Conservation (phyloP, 805 yeast species). For the Kluyveromyces nonfermentans region DNA sequence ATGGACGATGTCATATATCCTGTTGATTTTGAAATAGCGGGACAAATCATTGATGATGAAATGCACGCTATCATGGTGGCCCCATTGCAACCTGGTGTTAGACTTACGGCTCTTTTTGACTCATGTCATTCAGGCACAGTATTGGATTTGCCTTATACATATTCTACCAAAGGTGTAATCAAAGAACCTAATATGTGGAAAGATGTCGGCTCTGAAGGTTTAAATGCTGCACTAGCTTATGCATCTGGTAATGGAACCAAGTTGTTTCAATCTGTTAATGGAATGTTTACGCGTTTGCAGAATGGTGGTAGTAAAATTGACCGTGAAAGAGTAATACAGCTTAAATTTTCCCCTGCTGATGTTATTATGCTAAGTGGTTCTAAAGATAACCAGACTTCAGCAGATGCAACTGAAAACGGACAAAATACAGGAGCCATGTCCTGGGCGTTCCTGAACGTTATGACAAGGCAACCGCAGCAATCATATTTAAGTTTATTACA, state of each 20-base stretch:
- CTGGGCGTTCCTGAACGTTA: conserved; percentile 61
- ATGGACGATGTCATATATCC: conserved; percentile 67
- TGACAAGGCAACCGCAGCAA: conserved; percentile 53
- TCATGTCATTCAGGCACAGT: conserved; percentile 84
- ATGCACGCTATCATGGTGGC: conserved; percentile 64
- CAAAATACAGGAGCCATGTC: conserved; percentile 78
- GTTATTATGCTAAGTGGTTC: conserved; percentile 72
- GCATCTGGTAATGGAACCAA: conserved; percentile 44
- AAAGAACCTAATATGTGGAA: conserved; percentile 74
- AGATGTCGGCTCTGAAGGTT: conserved; percentile 61
- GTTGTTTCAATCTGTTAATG: conserved; percentile 36
- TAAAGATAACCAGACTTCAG: conserved; percentile 74
- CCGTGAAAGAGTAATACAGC: conserved; percentile 38
- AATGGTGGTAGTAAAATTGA: conserved; percentile 31
- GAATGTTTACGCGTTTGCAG: conserved; percentile 35
- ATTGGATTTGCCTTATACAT: conserved; percentile 68
- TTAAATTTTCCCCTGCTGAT: conserved; percentile 68
- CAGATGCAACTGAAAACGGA: conserved; percentile 70
- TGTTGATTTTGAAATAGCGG: conserved; percentile 56
- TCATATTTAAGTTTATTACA: conserved; percentile 60
- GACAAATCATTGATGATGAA: conserved; percentile 64
- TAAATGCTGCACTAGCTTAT: conserved; percentile 51
- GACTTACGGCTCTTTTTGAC: conserved; percentile 73
- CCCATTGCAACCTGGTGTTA: conserved; percentile 61
- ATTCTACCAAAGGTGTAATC: conserved; percentile 74